These are phyloP conservation scores for Linaria vulgaris DNA, from an alignment of 257 asterid genomes.

Conservation along the genomic window DNA sequence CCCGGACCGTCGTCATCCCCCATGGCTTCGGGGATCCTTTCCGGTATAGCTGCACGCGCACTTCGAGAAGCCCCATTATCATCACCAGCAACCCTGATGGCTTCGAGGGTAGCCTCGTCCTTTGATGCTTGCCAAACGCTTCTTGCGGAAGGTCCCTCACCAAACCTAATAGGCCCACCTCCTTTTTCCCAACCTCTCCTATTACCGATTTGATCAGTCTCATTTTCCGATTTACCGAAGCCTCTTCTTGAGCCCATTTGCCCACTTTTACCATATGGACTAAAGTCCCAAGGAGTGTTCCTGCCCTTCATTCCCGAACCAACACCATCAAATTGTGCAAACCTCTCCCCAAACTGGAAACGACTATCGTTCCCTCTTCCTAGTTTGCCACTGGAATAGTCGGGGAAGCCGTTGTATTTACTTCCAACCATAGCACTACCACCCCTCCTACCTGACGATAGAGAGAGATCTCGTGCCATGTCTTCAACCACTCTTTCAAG, in stretches of 20 bases:
- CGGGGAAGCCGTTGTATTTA: conserved; percentile 78
- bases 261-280: conserved; percentile 62
- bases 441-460: conserved; percentile 79
- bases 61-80: conserved; percentile 70
- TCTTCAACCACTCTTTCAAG: conserved; percentile 97
- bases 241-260: conserved; percentile 68
- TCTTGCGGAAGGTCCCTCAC: conserved; percentile 99
- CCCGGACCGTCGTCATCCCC: conserved; percentile 63
- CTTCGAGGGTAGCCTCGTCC: conserved; percentile 97
- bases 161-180: conserved; percentile 72
- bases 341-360: conserved; percentile 67
- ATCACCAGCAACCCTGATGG: conserved; percentile 94
- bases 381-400: conserved; percentile 64
- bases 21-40: conserved; percentile 75
- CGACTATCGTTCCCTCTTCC: conserved; percentile 69
- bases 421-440: conserved; percentile 48
- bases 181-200: conserved; percentile 89
- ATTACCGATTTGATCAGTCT: conserved; percentile 59
- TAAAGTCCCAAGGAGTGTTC: conserved; percentile 70
- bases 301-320: conserved; percentile 58
- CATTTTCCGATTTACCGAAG: conserved; percentile 52
- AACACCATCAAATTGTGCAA: conserved; percentile 53
- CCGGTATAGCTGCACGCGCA: conserved; percentile 83
- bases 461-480: conserved; percentile 92
- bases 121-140: conserved; percentile 99